Percentiles rank a stretch among this genome's conserved stretches.
Evolutionary conservation across 805 yeast species (phyloP).

Genomic region (Schwanniomyces yamadae): DNA sequence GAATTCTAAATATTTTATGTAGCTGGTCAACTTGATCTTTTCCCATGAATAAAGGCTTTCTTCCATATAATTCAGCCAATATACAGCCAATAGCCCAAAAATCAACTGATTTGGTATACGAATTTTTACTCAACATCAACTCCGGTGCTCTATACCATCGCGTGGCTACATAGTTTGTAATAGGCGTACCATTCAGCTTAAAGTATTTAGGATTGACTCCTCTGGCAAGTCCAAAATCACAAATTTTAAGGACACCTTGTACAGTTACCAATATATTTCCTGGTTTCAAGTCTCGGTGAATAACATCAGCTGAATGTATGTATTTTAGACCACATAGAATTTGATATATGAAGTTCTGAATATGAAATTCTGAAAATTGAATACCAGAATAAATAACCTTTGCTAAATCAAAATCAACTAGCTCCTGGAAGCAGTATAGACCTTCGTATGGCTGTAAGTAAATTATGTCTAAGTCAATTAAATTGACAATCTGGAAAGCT

Average conservation of each 20-base stretch:
- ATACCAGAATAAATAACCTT: constrained; percentile 74
- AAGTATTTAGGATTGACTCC: constrained; percentile 48
- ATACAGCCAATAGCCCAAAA: constrained; percentile 96
- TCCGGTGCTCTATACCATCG: constrained; percentile 97
- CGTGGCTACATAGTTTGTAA: constrained; percentile 88
- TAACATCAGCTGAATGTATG: constrained; percentile 88
- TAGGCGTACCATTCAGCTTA: constrained; percentile 40
- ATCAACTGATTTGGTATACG: constrained; percentile 70
- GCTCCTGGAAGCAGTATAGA: constrained; percentile 83
- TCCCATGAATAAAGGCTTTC: constrained; percentile 80
- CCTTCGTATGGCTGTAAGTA: constrained; percentile 73
- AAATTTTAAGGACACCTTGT: constrained; percentile 76
- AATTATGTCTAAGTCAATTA: constrained; percentile 74
- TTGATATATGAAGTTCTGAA: constrained; percentile 74
- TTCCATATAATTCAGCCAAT: constrained; percentile 76
- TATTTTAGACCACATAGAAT: constrained; percentile 83
- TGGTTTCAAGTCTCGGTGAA: constrained; percentile 91
- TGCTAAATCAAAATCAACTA: constrained; percentile 78
- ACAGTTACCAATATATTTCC: constrained; percentile 79
- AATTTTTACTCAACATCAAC: constrained; percentile 58
- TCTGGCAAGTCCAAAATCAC: constrained; percentile 93
- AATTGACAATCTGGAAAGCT: constrained; percentile 53
- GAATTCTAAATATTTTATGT: constrained; percentile 59
- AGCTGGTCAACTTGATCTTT: constrained; percentile 70
- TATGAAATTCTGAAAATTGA: constrained; percentile 81